These are phyloP conservation scores for Nemophila menziesii DNA, from an alignment of 257 asterid species.

Conservation along the genomic window DNA sequence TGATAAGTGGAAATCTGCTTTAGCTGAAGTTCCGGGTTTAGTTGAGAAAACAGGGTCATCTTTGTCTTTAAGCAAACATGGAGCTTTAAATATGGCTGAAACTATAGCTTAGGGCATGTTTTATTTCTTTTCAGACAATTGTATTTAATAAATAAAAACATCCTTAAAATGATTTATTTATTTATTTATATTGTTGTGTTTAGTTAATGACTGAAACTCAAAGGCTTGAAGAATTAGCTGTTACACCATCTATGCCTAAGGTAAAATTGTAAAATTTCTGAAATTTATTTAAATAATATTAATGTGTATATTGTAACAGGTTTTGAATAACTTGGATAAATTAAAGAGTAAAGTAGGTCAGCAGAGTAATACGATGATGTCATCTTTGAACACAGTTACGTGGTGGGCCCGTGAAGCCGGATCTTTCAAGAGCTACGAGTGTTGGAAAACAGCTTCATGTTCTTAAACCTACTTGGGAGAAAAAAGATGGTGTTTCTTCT, in stretches of 20 bases:
- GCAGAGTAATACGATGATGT: constrained; percentile 42
- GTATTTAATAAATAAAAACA: background rate
- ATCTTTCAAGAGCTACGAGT: constrained; percentile 36
- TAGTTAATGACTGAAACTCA: constrained; percentile 57
- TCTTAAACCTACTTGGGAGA: constrained; percentile 60
- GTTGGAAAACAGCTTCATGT: constrained; percentile 71
- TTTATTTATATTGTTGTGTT: too few relatives aligned
- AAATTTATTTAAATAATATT: too few relatives aligned
- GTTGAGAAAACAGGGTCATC: constrained; percentile 31
- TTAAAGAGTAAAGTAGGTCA: constrained; percentile 47
- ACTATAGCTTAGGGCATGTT: constrained; percentile 55
- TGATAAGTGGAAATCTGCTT: constrained; percentile 73
- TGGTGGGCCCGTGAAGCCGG: constrained; percentile 37
- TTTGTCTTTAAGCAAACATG: constrained; percentile 23
- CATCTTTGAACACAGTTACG: constrained; percentile 33
- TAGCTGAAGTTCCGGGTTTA: constrained; percentile 51
- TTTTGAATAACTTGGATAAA: constrained; percentile 53
- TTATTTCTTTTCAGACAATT: background rate
- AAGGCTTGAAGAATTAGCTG: constrained; percentile 78
- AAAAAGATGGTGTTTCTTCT: constrained; percentile 43
- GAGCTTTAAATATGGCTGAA: constrained; percentile 69
- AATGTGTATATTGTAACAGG: too few relatives aligned
- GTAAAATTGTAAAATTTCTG: background rate
- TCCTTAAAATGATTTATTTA: constrained; percentile 9
- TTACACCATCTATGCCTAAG: constrained; percentile 66